Conservation (phyloP, 192 early-diverging fungal genomes). For the Piromyces finnis region DNA sequence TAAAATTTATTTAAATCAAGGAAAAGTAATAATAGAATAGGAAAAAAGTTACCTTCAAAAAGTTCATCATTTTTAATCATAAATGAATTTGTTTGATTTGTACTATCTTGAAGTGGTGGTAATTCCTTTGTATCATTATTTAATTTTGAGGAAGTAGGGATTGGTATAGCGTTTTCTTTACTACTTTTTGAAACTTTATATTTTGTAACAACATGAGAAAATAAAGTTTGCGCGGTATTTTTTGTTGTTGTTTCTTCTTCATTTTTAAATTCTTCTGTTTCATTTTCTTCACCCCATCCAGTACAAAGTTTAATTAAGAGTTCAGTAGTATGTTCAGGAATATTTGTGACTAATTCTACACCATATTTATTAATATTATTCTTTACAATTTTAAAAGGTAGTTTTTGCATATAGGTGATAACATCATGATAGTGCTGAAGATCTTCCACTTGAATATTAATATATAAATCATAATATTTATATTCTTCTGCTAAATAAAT, state of each 20-base stretch:
- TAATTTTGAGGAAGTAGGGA: constrained; percentile 19
- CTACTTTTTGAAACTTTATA: background rate
- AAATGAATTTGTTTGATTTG: background rate
- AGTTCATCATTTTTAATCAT: too few relatives aligned
- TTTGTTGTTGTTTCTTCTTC: background rate
- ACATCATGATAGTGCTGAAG: constrained; percentile 57
- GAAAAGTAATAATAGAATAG: too few relatives aligned
- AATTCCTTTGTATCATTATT: background rate
- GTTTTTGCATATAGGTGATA: constrained; percentile 46
- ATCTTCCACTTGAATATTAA: constrained; percentile 83
- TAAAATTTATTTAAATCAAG: too few relatives aligned
- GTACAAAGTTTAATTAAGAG: constrained; percentile 21
- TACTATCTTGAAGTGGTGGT: constrained; percentile 12
- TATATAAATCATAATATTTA: constrained; percentile 60
- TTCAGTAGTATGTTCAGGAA: constrained; percentile 23
- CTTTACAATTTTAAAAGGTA: constrained; percentile 8
- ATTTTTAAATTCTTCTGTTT: background rate
- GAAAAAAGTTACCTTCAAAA: too few relatives aligned
- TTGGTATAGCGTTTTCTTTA: constrained; percentile 8
- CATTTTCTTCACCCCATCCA: background rate
- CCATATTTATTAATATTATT: constrained; percentile 16
- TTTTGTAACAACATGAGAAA: background rate
- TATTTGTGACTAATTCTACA: constrained; percentile 16
- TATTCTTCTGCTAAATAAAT: constrained; percentile 73
- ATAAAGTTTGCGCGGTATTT: background rate